phyloP scores from a whole-genome alignment of 768 basidiomycete species.

The Naganishia onofrii region DNA sequence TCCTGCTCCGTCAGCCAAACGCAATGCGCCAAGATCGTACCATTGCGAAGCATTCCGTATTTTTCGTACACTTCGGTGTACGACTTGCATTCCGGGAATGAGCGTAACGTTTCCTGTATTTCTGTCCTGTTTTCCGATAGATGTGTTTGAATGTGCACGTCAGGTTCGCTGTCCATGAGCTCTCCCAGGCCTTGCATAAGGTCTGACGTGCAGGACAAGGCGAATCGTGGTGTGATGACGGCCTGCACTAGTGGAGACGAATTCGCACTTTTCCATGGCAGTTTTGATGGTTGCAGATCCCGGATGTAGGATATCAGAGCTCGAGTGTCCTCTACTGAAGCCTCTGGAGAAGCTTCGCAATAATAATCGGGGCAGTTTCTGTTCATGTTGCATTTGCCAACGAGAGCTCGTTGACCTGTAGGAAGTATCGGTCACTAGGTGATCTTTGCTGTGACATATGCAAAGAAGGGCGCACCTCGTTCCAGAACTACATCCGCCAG shows the following conservation, averaged over 20 bases:
- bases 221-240: slow-evolving; percentile 92
- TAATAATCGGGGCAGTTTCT: slow-evolving; percentile 67
- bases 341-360: slow-evolving; percentile 62
- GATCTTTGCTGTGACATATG: neutral
- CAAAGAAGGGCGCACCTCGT: slow-evolving; percentile 57
- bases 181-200: slow-evolving; percentile 65
- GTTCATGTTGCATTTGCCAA: slow-evolving; percentile 74
- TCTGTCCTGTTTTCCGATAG: slow-evolving; percentile 80
- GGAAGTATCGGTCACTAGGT: neutral
- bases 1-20: slow-evolving; percentile 74
- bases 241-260: slow-evolving; percentile 69
- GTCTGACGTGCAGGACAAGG: slow-evolving; percentile 76
- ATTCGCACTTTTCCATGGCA: neutral
- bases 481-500: slow-evolving; percentile 71
- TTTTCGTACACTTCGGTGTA: slow-evolving; percentile 82
- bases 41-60: slow-evolving; percentile 68
- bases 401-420: slow-evolving; percentile 45
- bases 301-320: slow-evolving; percentile 70
- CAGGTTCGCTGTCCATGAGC: slow-evolving; percentile 59
- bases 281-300: slow-evolving; percentile 54
- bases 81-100: slow-evolving; percentile 65
- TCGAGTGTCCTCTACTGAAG: slow-evolving; percentile 64
- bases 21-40: slow-evolving; percentile 85
- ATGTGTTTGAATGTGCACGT: slow-evolving; percentile 84
- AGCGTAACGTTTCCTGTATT: slow-evolving; percentile 62